Evolutionary conservation across 192 early-diverging fungal genomes (phyloP), one percentile per base, ranked within the genome.

Genomic region (Backusella australiensis): DNA sequence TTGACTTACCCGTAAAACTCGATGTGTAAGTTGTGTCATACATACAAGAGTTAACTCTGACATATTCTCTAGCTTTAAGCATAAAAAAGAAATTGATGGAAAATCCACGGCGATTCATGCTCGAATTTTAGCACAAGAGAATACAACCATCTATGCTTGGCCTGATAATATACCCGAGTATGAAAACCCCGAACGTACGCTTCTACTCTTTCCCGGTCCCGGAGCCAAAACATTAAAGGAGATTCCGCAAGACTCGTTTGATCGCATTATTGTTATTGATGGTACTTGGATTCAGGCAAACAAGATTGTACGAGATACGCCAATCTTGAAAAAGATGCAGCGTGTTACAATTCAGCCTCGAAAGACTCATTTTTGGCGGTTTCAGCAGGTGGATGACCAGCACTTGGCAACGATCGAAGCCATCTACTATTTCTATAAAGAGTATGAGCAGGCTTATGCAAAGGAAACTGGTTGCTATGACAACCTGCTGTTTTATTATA

Each of bases 221-320:
- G 92, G 90, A 34, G 92, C 96, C 0, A 85, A 90, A 38, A 87
- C 90, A 17, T 84, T 96, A 3, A 77, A 81, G 2, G 85, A 95
- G 23, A 87, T 97, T 65, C 89, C 93, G 26, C 83, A 84, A 8
- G 77, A 68, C 1, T 83, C 87, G 1, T 94, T 96, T 78, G 93
- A 95, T 78, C 86, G 85, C 56, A 78, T 96, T 6, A 80, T 97
- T 69, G 96, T 99, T 5, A 90, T 99, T 59, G 96, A 99, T 79
- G 97, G 97, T 12, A 99, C 96, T n/a, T 99, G 97, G 97, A 83
- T 86, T 19, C 96, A 99, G 74, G 95, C 95, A 7, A 89, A 83
- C 67, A 82, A 77, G 35, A 93, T 91, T 82, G 81, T 79, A 78
- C 85, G 82, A 42, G 80, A 85, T 82, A 84, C 80, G 42, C 77